Percentiles rank a stretch among this genome's conserved stretches.
phyloP scores from a whole-genome alignment of 2,329 filamentous ascomycete species.

The Reticulascus tulasneorum region DNA sequence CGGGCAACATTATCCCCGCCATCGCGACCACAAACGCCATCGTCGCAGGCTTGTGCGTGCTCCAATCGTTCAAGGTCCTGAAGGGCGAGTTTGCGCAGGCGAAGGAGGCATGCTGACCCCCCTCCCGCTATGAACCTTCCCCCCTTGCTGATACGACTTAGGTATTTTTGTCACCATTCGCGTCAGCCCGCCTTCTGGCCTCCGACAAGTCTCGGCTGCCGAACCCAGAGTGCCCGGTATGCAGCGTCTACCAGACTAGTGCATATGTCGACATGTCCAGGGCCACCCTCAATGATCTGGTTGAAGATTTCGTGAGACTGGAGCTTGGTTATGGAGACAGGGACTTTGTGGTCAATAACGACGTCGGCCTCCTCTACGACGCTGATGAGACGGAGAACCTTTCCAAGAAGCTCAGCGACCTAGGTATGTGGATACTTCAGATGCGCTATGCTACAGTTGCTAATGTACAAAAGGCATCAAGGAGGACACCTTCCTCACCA shows the following conservation, averaged over 20 bases:
- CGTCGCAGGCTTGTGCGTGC: conserved; percentile 84
- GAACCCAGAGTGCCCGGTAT: conserved; percentile 80
- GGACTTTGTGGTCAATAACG: conserved; percentile 74
- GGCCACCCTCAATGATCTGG: conserved; percentile 74
- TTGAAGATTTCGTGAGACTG: conserved; percentile 66
- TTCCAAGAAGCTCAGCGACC: conserved; percentile 69
- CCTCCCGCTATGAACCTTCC: background rate
- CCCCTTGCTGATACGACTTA: conserved; percentile 21
- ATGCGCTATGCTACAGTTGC: too few species aligned
- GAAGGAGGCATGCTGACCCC: conserved; percentile 58
- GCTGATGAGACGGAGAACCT: conserved; percentile 85
- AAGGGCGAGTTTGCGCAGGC: conserved; percentile 65
- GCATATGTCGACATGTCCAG: conserved; percentile 64
- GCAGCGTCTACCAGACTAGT: conserved; percentile 66
- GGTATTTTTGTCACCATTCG: conserved; percentile 76
- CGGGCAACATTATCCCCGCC: conserved; percentile 96
- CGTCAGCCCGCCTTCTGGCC: conserved; percentile 53
- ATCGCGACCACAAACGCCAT: conserved; percentile 98
- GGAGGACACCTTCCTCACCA: conserved; percentile 70
- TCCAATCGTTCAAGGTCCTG: conserved; percentile 90
- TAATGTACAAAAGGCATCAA: too few species aligned
- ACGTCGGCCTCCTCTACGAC: conserved; percentile 79
- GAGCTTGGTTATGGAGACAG: conserved; percentile 72
- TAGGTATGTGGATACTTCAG: too few species aligned
- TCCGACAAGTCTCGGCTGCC: conserved; percentile 57